These are phyloP conservation scores for Camellia granthamiana DNA, from an alignment of 148 eudicot species.

Conservation along the genomic window DNA sequence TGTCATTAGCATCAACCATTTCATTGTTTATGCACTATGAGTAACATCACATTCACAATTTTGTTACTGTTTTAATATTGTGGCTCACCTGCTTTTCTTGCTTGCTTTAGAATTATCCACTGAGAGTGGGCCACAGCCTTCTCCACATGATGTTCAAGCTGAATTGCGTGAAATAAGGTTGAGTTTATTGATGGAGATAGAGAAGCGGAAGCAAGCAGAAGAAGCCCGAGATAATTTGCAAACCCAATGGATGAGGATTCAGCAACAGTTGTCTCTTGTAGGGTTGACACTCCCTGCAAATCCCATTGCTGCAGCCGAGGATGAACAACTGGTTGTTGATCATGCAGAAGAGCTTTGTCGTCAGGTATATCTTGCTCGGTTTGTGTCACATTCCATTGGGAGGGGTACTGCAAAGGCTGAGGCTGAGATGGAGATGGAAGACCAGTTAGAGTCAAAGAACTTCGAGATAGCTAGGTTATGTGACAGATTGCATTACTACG, in stretches of 20 bases:
- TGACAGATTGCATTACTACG: constrained; percentile 85
- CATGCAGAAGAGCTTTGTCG: constrained; percentile 56
- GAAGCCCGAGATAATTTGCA: constrained; percentile 53
- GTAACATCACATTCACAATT: too few species aligned
- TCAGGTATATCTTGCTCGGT: constrained; percentile 64
- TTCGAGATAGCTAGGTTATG: constrained; percentile 81
- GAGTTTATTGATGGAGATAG: constrained; percentile 80
- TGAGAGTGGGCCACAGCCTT: constrained; percentile 57
- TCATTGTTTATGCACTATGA: neutral
- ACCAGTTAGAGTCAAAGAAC: constrained; percentile 73
- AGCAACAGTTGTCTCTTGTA: constrained; percentile 53
- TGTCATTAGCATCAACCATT: neutral
- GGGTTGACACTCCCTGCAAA: constrained; percentile 73
- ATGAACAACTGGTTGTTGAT: constrained; percentile 34
- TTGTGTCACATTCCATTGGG: constrained; percentile 76
- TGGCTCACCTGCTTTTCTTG: constrained; percentile 9
- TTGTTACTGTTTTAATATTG: constrained; percentile 3
- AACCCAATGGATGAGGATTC: constrained; percentile 59
- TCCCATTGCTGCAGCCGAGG: constrained; percentile 36
- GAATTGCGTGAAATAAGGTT: constrained; percentile 79
- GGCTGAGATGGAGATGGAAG: constrained; percentile 77
- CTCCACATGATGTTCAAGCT: constrained; percentile 49
- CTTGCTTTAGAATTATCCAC: constrained; percentile 64
- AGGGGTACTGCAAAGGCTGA: constrained; percentile 80
- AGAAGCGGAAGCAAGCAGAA: constrained; percentile 87